Evolutionary conservation across 805 yeast species (phyloP), one percentile per base, ranked within the genome.

Genomic region (Myxozyma vanderwaltii): DNA sequence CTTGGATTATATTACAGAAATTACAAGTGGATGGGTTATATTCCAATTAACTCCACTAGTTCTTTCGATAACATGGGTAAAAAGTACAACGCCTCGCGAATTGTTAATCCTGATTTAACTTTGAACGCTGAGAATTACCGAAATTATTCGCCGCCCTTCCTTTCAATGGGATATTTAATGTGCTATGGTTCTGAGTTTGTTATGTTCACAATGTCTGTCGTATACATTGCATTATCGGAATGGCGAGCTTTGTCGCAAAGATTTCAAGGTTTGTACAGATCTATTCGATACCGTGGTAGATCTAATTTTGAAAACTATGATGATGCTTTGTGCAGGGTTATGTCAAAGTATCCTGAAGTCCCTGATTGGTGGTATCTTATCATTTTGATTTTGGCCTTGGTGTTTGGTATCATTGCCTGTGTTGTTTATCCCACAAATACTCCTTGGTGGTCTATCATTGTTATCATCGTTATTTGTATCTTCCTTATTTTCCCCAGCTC

Each of bases 301-400:
- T 49, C 56, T 1, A 54, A 46, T 45, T 61, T 27, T 29, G 47
- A 53, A 8, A 38, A 46, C 17, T 54, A 58, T 43, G 55, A 61
- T 41, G 64, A 61, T 31, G 41, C 62, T 17, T 39, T 53, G 2
- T 53, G 76, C 74, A 76, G 86, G 60, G 76, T 85, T 58, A 84
- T 85, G 86, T 69, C 73, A 40, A 68, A 72, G 31, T 86, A 86
- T 69, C 77, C 76, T 4, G 87, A 84, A 63, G 86, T 82, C 27
- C 89, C 89, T 3, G 81, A 79, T 49, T 81, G 85, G 84, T 82
- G 88, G 86, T 86, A 80, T 67, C 67, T 74, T 2, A 60, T 71
- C 3, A 75, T 81, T 15, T 75, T 85, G 48, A 51, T 79, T 3
- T 64, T 76, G 1, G 80, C 83, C 53, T 75, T 84, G 15, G 72